These are phyloP conservation scores for Penicillium sp. DNA, from an alignment of 2,329 filamentous ascomycete species.

Conservation along the genomic window DNA sequence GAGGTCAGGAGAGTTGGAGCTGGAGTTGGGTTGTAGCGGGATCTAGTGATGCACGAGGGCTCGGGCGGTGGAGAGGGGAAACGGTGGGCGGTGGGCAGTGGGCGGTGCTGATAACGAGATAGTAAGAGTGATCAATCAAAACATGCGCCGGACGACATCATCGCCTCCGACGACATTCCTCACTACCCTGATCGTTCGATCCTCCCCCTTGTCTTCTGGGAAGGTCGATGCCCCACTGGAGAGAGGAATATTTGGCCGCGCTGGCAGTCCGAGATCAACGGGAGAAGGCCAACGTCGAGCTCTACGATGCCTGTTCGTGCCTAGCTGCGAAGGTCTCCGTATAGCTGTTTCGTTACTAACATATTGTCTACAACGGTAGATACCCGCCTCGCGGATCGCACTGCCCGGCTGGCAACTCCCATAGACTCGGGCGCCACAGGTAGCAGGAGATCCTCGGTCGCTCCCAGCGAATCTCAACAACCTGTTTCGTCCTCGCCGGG, in stretches of 20 bases:
- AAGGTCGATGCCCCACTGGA: slow-evolving; percentile 67
- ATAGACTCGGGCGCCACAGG: slow-evolving; percentile 12
- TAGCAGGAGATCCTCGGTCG: slow-evolving; percentile 24
- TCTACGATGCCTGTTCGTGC: slow-evolving; percentile 74
- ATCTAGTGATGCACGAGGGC: slow-evolving; percentile 36
- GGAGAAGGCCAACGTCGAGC: slow-evolving; percentile 64
- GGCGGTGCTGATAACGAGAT: slow-evolving; percentile 23
- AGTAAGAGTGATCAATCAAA: not conserved
- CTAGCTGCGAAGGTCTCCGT: not conserved
- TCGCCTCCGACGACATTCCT: slow-evolving; percentile 21
- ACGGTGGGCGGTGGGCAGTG: slow-evolving; percentile 19
- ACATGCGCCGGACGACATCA: slow-evolving; percentile 17
- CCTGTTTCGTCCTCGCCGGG: slow-evolving; percentile 33
- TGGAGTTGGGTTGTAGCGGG: slow-evolving; percentile 31
- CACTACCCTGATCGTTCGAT: slow-evolving; percentile 12
- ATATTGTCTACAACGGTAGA: slow-evolving; percentile 47
- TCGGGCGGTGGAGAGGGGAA: slow-evolving; percentile 35
- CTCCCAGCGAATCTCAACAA: slow-evolving; percentile 22
- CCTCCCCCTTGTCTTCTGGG: not conserved
- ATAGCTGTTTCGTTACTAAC: slow-evolving; percentile 25
- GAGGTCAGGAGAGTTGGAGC: slow-evolving; percentile 15
- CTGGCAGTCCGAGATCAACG: slow-evolving; percentile 71
- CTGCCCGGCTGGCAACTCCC: slow-evolving; percentile 55
- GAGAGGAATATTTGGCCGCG: slow-evolving; percentile 76
- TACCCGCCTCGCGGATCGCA: slow-evolving; percentile 67